A percentile compares a stretch with the other conserved stretches of the same genome.
These are phyloP conservation scores for Magnaporthales sp. DNA, from an alignment of 2,329 filamentous ascomycete genomes.

Conservation along the genomic window DNA sequence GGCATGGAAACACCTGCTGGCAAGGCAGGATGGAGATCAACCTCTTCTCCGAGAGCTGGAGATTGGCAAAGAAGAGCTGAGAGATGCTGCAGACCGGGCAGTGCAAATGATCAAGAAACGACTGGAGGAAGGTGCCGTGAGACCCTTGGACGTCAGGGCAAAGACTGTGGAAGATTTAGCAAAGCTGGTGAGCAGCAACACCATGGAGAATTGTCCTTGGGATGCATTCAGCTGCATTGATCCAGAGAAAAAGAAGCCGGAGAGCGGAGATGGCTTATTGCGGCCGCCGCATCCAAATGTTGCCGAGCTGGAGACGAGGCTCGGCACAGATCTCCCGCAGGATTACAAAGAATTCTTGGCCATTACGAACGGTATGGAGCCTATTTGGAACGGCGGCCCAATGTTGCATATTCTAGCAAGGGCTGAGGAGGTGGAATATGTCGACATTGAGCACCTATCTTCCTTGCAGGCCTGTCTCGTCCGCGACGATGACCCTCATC, in stretches of 20 bases:
- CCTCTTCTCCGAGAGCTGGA: not conserved
- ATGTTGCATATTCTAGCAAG: not conserved
- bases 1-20: not conserved
- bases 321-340: not conserved
- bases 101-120: not conserved
- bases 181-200: not conserved
- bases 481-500: no score
- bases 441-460: not conserved
- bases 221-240: not conserved
- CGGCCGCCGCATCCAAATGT: not conserved
- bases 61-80: not conserved
- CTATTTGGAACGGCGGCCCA: conserved; percentile 10
- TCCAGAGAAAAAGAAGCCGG: not conserved
- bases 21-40: not conserved
- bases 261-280: not conserved
- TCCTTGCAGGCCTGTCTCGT: no score
- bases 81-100: not conserved
- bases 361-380: conserved; percentile 8
- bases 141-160: not conserved
- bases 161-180: not conserved
- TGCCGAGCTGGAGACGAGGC: not conserved
- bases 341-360: conserved; percentile 3
- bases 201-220: not conserved
- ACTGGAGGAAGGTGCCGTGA: not conserved
- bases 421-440: not conserved